phyloP scores from a whole-genome alignment of 129 eudicot species.

The Pittosporum tobira region DNA sequence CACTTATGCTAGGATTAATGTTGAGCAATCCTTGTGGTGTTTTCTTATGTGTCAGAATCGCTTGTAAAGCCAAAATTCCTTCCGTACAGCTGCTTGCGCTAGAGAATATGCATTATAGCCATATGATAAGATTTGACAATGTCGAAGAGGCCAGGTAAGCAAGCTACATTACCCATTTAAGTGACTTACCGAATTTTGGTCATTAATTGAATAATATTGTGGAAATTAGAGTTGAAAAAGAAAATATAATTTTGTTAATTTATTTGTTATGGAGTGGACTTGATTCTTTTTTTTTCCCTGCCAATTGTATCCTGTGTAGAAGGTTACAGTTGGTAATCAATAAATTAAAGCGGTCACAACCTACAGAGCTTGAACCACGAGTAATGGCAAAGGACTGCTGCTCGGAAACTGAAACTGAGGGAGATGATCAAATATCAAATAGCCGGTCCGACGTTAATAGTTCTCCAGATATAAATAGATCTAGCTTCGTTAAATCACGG shows the following conservation, averaged over 20 bases:
- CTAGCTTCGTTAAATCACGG: conserved; percentile 11
- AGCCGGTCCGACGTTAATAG: conserved; percentile 26
- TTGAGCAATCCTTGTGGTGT: conserved; percentile 12
- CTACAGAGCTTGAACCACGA: conserved; percentile 31
- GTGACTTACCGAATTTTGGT: not conserved
- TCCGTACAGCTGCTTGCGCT: conserved; percentile 67
- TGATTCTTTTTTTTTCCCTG: not conserved
- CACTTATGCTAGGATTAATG: not conserved
- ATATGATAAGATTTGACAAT: conserved; percentile 95
- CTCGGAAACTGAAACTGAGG: conserved; percentile 81
- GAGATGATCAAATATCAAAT: conserved; percentile 32
- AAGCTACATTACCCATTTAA: conserved; percentile 2
- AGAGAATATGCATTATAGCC: conserved; percentile 94
- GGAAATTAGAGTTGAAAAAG: not conserved
- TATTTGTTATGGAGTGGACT: not conserved
- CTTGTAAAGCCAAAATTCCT: conserved; percentile 50
- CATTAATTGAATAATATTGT: not conserved
- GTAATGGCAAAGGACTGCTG: conserved; percentile 42
- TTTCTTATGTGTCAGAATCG: conserved; percentile 53
- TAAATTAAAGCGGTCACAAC: conserved; percentile 38
- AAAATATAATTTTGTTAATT: not conserved
- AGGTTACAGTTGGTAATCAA: conserved; percentile 50
- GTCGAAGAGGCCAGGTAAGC: conserved; percentile 85
- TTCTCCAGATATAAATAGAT: conserved; percentile 29
- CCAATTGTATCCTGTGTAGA: conserved; percentile 32